Evolutionary conservation across 2,329 filamentous ascomycete species (phyloP), one percentile per base, ranked within the genome.

Genomic region (Aureobasidium uvarum): DNA sequence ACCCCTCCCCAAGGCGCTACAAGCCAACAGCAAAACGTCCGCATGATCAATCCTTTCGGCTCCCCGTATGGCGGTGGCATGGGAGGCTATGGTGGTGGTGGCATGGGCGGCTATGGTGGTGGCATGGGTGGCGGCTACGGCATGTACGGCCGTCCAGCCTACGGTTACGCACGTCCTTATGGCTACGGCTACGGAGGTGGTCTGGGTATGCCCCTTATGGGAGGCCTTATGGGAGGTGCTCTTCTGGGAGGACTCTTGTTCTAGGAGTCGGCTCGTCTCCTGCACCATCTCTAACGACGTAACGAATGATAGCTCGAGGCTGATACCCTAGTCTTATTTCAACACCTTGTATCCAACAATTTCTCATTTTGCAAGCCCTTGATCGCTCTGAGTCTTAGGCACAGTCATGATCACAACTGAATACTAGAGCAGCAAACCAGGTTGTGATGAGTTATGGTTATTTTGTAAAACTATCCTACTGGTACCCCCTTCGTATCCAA

Each of bases 101-200:
- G 25, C 16, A 45, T 73, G 70, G 39, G 55, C 16, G 54, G 54
- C 7, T 31, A 31, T 66, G 72, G 41, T 8, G 55, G 55, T 11
- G 39, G 25, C 16, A 46, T 73, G 70, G 39, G 55, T 8, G 54
- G 54, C 7, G 66, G 45, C 78, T 73, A 66, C 78, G 78, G 25
- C 80, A 77, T 69, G 82, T 85, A 84, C 71, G 75, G 75, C 20
- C 77, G 83, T 51, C 84, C 84, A 0, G 71, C 70, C 18, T 72
- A 74, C 33, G 79, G 81, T 33, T 86, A 86, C 69, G 73, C 72
- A 0, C 70, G 81, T 62, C 79, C 78, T 1, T 73, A 70, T 48
- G 72, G 72, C 45, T 70, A 72, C 39, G 80, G 80, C 2, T 80
- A 78, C 71, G 80, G 81, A 31, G 79, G 79, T 18, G 80, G 80